Percentiles rank a stretch among this genome's conserved stretches.
These are phyloP conservation scores for Suhomyces anneliseae DNA, from an alignment of 1,139 yeast species.

Conservation along the genomic window DNA sequence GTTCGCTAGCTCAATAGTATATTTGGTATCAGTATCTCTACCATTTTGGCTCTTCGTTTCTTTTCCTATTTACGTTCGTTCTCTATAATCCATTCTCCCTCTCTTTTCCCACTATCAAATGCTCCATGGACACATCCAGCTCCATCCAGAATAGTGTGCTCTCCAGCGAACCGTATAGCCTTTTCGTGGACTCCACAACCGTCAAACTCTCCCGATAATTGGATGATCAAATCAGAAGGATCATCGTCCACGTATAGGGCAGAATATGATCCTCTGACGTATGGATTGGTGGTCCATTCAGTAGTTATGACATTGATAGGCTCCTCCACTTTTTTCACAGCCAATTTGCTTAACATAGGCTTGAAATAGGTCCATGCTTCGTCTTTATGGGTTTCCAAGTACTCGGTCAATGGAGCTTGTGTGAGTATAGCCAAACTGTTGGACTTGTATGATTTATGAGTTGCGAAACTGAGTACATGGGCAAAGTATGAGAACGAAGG, in stretches of 20 bases:
- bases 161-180: conserved; percentile 76
- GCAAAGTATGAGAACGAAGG: conserved; percentile 33
- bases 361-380: conserved; percentile 42
- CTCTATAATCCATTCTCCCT: conserved; percentile 51
- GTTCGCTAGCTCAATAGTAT: too few species aligned
- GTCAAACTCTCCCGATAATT: conserved; percentile 46
- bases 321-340: conserved; percentile 14
- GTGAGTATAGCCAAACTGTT: conserved; percentile 57
- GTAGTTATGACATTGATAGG: conserved; percentile 58
- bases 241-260: conserved; percentile 69
- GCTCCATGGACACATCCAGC: conserved; percentile 88
- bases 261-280: conserved; percentile 71
- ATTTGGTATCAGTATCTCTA: too few species aligned
- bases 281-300: conserved; percentile 72
- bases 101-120: conserved; percentile 69
- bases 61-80: background rate
- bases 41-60: background rate
- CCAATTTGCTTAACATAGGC: conserved; percentile 35
- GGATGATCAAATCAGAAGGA: conserved; percentile 58
- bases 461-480: conserved; percentile 27
- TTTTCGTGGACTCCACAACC: conserved; percentile 49
- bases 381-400: conserved; percentile 35
- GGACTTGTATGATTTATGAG: conserved; percentile 9
- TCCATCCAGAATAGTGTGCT: conserved; percentile 74
- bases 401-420: conserved; percentile 69